Base-by-base conservation (phyloP, 768 basidiomycete species). In the Pleurotus sapidus region DNA sequence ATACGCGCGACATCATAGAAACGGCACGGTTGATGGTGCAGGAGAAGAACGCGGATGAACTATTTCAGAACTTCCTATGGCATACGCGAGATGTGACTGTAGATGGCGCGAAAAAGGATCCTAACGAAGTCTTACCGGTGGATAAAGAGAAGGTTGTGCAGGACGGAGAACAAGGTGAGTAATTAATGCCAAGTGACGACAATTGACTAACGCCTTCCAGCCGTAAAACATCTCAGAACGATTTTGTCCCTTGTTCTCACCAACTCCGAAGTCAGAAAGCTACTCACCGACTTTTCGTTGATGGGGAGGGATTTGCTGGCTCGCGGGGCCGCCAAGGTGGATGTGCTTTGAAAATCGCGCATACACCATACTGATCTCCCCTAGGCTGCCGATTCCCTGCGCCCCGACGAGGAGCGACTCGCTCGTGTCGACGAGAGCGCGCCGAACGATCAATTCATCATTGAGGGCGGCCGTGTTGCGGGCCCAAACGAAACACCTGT, bases 11-110 rank as follows among this genome's bases (percentile, higher is more conserved):
- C 48, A 91, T 97, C 66, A 78, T 96, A 64, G 81, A 84, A 61
- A 94, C 92, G 4, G 77, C 82, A 0, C 80, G 87, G 11, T 63
- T 81, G 40, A 86, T 94, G 57, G 84, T 95, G n/a, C 65, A 76
- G 49, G 80, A 89, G 64, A 97, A 96, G 83, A 97, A 97, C 62
- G 73, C 77, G 20, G 95, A 96, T 63, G 94, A 98, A 74, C 80
- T 98, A 40, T 79, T 97, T 69, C 96, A 98, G 72, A 88, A 91
- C 64, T 95, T 96, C 63, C 71, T 95, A 40, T 95, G 89, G 89
- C 82, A 87, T 59, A 92, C 91, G 1, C 75, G 81, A 34, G 81
- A 82, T 38, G 73, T 87, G 17, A 77, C 77, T 24, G 27, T 57
- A 15, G 61, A 59, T 76, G 20, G 68, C 62, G 57, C 75, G 70